Evolutionary conservation across 2,329 filamentous ascomycete species (phyloP), one percentile per base, ranked within the genome.

Genomic region (Ceratocystis ficicola): DNA sequence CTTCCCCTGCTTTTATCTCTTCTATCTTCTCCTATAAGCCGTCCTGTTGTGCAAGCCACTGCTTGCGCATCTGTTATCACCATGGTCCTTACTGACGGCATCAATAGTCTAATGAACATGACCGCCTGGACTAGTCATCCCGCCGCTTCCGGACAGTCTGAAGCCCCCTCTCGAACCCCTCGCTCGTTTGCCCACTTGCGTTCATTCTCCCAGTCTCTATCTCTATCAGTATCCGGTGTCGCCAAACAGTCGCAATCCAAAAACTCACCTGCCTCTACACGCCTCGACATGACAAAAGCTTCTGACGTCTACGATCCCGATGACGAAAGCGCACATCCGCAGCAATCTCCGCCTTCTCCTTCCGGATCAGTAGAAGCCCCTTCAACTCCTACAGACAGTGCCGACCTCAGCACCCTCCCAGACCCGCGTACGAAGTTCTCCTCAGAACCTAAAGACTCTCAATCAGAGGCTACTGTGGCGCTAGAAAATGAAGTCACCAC

Each of bases 401-500:
- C 83, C 71, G 83, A 84, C 71, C 81, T 89, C 76, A 88, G 84
- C 73, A 89, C 87, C 1, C 77, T 89, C 63, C 86, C 86, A 48
- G 84, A 86, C 71, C 84, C 84, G 15, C 78, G 84, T 69, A 83
- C 77, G 70, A 79, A 81, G 67, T 74, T 77, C 74, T 76, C 5
- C 73, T 32, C 8, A 36, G 61, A n/a, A 6, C 17, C 17, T 36
- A 22, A 46, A 25, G 63, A 62, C 44, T 28, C 48, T 12, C 22
- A 44, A n/a, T 44, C 44, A 20, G 32, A 30, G 12, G 17, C n/a
- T 44, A 64, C 62, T 20, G 52, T 7, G n/a, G 44, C 41, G 30
- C 76, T 85, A 25, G 81, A 81, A 69, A 78, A 83, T 67, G 94
- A 97, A 76, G 90, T 99, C 32, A 89, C 93, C 6, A 86, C 89